Conservation (phyloP, 106 monocot species). For the Alisma plantagoaquatica region DNA sequence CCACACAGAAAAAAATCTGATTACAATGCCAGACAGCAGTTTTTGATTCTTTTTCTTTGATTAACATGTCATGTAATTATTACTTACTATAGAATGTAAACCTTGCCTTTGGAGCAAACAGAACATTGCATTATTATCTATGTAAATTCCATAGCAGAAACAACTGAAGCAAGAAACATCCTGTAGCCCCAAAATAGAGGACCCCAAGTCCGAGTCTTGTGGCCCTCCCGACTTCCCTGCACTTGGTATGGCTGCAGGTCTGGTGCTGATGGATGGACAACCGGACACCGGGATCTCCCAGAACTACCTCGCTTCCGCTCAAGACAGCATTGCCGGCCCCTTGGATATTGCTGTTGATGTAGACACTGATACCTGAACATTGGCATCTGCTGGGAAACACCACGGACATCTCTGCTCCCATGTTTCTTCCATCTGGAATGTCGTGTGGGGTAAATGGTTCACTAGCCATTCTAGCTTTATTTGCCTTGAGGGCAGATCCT, state of each 20-base stretch:
- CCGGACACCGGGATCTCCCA: conserved; percentile 46
- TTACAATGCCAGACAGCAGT: too few species aligned
- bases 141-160: background rate
- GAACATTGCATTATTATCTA: background rate
- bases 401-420: too few species aligned
- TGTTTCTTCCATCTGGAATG: too few species aligned
- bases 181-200: background rate
- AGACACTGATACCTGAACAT: conserved; percentile 56
- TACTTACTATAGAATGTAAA: too few species aligned
- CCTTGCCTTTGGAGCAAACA: too few species aligned
- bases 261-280: conserved; percentile 1
- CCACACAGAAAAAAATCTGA: too few species aligned
- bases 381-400: too few species aligned
- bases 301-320: conserved; percentile 39
- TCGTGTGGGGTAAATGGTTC: too few species aligned
- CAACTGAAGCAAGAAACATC: conserved; percentile 3
- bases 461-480: conserved; percentile 5
- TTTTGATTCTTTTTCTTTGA: too few species aligned
- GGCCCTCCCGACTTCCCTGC: background rate
- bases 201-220: background rate
- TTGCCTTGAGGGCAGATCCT: background rate
- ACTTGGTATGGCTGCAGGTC: background rate
- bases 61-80: background rate
- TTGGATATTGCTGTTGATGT: conserved; percentile 75
- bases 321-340: conserved; percentile 58